A percentile compares a stretch with the other conserved stretches of the same genome.
Evolutionary conservation across 108 stramenopile genomes (phyloP).

Genomic region (Bacterosira constricta): DNA sequence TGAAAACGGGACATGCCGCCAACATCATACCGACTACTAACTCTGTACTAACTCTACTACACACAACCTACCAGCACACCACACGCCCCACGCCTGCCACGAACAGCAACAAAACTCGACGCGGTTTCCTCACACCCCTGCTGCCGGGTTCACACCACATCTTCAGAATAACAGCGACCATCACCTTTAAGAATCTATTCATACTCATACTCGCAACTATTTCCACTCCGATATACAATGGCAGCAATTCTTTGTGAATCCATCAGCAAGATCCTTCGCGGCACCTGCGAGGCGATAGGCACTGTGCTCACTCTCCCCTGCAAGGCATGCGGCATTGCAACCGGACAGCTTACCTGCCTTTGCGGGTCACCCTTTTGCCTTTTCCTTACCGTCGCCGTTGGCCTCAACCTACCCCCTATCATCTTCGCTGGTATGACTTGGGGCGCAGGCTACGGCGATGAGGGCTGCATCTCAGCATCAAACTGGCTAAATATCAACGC

Average conservation of each 20-base stretch:
- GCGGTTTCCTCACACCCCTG: no score
- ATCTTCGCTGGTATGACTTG: conserved; percentile 10
- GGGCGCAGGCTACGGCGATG: conserved; percentile 5
- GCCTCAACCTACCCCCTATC: conserved; percentile 57
- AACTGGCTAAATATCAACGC: conserved; percentile 60
- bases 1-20: no score
- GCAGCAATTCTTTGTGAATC: conserved; percentile 60
- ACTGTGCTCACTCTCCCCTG: conserved; percentile 52
- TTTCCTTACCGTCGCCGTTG: conserved; percentile 61
- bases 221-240: conserved; percentile 52
- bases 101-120: no score
- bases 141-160: no score
- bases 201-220: neutral
- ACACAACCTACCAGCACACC: no score
- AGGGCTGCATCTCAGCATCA: conserved; percentile 10
- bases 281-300: conserved; percentile 45
- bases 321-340: conserved; percentile 49
- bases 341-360: conserved; percentile 29
- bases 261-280: conserved; percentile 42
- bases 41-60: no score
- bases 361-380: conserved; percentile 59
- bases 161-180: neutral
- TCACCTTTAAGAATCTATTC: neutral
- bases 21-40: no score
- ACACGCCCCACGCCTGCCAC: no score